Evolutionary conservation across 305 asterid species (phyloP).

Genomic region (Solanum aculeatissimum): DNA sequence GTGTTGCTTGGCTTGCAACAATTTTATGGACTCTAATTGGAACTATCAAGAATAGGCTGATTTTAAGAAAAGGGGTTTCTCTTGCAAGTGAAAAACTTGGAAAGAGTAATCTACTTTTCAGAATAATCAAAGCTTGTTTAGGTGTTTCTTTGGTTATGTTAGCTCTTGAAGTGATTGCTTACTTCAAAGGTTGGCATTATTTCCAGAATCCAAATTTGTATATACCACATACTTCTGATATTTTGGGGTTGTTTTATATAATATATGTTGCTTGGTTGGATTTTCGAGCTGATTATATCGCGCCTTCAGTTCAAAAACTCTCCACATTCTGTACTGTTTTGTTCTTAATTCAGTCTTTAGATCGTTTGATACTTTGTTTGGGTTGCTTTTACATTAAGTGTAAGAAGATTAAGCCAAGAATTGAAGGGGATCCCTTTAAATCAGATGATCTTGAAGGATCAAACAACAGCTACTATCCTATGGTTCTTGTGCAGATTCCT

Average conservation of each 20-base stretch:
- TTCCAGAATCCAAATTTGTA: constrained; percentile 23
- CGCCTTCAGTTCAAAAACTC: constrained; percentile 34
- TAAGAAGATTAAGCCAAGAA: constrained; percentile 42
- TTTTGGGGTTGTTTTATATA: constrained; percentile 26
- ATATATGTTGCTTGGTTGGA: constrained; percentile 49
- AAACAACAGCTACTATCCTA: constrained; percentile 25
- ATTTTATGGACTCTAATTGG: constrained; percentile 29
- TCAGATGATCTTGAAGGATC: constrained; percentile 28
- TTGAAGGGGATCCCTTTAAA: constrained; percentile 27
- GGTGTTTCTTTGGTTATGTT: constrained; percentile 24
- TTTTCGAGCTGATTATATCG: constrained; percentile 30
- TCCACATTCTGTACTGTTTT: constrained; percentile 41
- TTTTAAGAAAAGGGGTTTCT: constrained; percentile 33
- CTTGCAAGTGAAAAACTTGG: constrained; percentile 57
- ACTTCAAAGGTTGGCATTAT: constrained; percentile 41
- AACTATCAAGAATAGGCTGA: constrained; percentile 28
- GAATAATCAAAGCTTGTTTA: constrained; percentile 24
- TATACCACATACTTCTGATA: constrained; percentile 24
- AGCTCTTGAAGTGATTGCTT: constrained; percentile 40
- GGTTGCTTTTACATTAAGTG: constrained; percentile 49
- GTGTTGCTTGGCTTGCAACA: constrained; percentile 41
- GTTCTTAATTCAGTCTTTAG: constrained; percentile 49
- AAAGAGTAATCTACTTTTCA: constrained; percentile 31
- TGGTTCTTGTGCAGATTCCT: constrained; percentile 75
- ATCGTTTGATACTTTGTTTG: constrained; percentile 45